Evolutionary conservation across 2,329 filamentous ascomycete genomes (phyloP), one percentile per base, ranked within the genome.

Genomic region (Aspergillus proliferans): DNA sequence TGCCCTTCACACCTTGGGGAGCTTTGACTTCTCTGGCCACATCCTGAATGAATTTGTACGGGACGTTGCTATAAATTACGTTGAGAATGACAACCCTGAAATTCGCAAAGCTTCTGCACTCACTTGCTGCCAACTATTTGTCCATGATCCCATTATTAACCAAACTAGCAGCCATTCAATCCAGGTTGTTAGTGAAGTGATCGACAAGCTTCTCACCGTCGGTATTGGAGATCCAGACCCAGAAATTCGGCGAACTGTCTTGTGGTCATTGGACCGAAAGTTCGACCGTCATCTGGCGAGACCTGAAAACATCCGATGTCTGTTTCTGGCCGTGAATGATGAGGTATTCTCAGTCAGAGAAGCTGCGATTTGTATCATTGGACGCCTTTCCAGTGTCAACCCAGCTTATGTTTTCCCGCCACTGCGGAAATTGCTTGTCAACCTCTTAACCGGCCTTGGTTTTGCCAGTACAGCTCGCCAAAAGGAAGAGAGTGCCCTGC

Each of bases 381-480:
- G 93, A 28, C 88, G 94, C 9, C 76, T 99, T 49, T 94, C 93
- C 0, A 81, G 83, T 46, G 85, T 90, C 56, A 98, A 98, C 57
- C 94, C 93, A 1, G 94, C 94, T 50, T 98, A 98, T 69, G 91
- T 98, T 57, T 95, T 98, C 61, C 93, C 93, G 1, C 94, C 93
- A 0, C 71, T 98, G 36, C 86, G 93, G 54, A 98, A 98, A 70
- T 87, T 94, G 5, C 81, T 98, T 22, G 91, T 98, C 50, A 94
- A 98, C 69, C 85, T 98, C 68, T 79, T 98, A 52, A 98, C 93
- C 0, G 92, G 96, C 62, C 85, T 98, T 19, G 91, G 95, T 60
- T 97, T 96, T 62, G 94, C 93, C 6, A 95, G 95, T 65, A 93
- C 92, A 46, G 81, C 92, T 6, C 83, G 89, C 43, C 95, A 92